Evolutionary conservation across 2,329 filamentous ascomycete species (phyloP), one percentile per base, ranked within the genome.

Genomic region (Juglanconis juglandina): DNA sequence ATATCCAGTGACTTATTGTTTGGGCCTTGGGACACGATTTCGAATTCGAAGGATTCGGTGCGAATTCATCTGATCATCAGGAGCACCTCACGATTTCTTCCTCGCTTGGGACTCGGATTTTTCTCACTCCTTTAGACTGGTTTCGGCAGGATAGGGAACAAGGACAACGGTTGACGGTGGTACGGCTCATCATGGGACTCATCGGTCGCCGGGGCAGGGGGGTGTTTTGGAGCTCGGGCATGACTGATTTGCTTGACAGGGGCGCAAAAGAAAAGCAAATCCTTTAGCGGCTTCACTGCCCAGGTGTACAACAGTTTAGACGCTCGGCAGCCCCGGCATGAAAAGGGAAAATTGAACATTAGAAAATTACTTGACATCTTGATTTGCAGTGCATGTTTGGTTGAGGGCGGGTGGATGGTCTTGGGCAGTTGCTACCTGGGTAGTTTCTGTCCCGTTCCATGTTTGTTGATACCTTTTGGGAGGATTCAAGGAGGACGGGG

Each of bases 221-320:
- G 61, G 61, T 62, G 61, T 63, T 60, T 33, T 46, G 53, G 57
- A 51, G 57, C 57, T 56, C 52, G n/a, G 39, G 48, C 44, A 48
- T n/a, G 37, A 49, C 44, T 56, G 53, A 51, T 24, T 24, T 60
- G n/a, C 39, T 42, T 42, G 44, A 41, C 39, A 35, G 44, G 47
- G 17, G 47, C 32, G 53, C 47, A 60, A 39, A 52, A 60, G 55
- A 56, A 58, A 56, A 44, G 32, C 46, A 46, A 47, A 58, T 17
- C 30, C 34, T 33, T 57, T 32, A 17, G 30, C 34, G n/a, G 32
- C 39, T 58, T 24, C 39, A 24, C 53, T 41, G 42, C 33, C 48
- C 6, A 39, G 9, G 37, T 60, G 58, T 53, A 60, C 51, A 60
- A 42, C 39, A 53, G 56, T 47, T 8, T 59, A 61, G 56, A 61